Base-by-base conservation (phyloP, 192 early-diverging fungal species). In the Coemansia sp. region DNA sequence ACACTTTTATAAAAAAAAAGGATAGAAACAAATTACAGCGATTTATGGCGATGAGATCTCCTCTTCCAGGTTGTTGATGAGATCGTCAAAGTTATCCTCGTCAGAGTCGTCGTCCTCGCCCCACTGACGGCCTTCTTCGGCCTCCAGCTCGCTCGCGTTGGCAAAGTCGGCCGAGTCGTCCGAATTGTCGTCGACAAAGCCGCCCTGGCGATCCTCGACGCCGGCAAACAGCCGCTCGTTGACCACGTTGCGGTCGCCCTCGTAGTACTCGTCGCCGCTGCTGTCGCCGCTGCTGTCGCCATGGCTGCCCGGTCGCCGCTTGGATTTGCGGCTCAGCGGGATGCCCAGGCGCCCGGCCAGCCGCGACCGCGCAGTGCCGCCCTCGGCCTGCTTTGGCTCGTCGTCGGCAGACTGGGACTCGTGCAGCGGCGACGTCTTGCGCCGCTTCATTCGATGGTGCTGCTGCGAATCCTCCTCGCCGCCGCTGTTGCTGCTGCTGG, bases 61-160 rank as follows among this genome's bases (percentile, higher is more conserved):
- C 28, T 73, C 73, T 58, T 81, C 82, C 29, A 84, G 49, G 20
- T 76, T 62, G 50, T 67, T 75, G 15, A 80, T 75, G 42, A 84
- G 49, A 44, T 80, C 81, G 46, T 79, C 79, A 47, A 67, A 67
- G 48, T 75, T 60, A 8, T 59, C 65, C 8, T 75, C 60, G 21
- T 75, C 71, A 5, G 65, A 44, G 7, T 75, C 72, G 19, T 58
- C 63, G 48, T 75, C 65, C 12, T 75, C 71, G 50, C 61, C 71
- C 64, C 65, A 67, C 39, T 78, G 59, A 17, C 74, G 71, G 44
- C 30, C 51, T 5, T 27, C 64, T 6, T 40, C 30, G 20, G 31
- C 58, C 23, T 28, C 55, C 19, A 41, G 38, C 17, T 62, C 53
- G 28, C 53, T 29, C 3, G 38, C 39, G 11, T 56, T 40, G 31